phyloP scores from a whole-genome alignment of 1,139 yeast genomes.

The Neolecta irregularis region DNA sequence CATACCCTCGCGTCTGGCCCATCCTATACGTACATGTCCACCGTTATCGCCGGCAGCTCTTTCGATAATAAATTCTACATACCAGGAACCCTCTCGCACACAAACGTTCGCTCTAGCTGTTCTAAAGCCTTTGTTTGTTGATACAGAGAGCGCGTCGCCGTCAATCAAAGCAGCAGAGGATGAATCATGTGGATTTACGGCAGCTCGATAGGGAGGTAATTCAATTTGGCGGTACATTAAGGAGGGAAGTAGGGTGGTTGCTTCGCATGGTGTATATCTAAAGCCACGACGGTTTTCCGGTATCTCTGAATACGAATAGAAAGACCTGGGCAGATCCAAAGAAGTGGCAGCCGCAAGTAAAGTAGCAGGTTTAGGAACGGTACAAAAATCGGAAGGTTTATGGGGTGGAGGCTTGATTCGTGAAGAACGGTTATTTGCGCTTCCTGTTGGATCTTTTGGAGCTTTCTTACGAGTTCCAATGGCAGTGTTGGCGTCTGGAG shows the following conservation, averaged over 20 bases:
- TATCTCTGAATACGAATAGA: constrained; percentile 49
- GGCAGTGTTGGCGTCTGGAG: too few relatives aligned
- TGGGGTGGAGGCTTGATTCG: constrained; percentile 19
- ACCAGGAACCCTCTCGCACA: constrained; percentile 64
- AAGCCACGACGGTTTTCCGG: constrained; percentile 73
- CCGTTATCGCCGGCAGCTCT: constrained; percentile 19
- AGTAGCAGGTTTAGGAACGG: constrained; percentile 18
- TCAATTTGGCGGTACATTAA: constrained; percentile 63
- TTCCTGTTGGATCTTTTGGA: not conserved
- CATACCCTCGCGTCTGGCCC: constrained; percentile 51
- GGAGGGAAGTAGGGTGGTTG: constrained; percentile 45
- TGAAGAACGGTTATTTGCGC: constrained; percentile 7
- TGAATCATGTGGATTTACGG: constrained; percentile 59
- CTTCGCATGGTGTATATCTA: constrained; percentile 65
- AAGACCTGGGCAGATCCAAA: too few relatives aligned
- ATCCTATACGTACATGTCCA: constrained; percentile 64
- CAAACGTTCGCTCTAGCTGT: constrained; percentile 63
- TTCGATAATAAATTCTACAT: constrained; percentile 54
- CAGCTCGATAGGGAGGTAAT: constrained; percentile 45
- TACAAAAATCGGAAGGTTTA: constrained; percentile 17
- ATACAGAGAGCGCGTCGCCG: constrained; percentile 23
- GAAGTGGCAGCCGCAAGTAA: constrained; percentile 12
- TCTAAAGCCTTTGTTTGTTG: constrained; percentile 60
- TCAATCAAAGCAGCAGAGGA: constrained; percentile 43
- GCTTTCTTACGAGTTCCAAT: constrained; percentile 1